Evolutionary conservation across 306 rosid genomes (phyloP).

Genomic region (Malus fusca): DNA sequence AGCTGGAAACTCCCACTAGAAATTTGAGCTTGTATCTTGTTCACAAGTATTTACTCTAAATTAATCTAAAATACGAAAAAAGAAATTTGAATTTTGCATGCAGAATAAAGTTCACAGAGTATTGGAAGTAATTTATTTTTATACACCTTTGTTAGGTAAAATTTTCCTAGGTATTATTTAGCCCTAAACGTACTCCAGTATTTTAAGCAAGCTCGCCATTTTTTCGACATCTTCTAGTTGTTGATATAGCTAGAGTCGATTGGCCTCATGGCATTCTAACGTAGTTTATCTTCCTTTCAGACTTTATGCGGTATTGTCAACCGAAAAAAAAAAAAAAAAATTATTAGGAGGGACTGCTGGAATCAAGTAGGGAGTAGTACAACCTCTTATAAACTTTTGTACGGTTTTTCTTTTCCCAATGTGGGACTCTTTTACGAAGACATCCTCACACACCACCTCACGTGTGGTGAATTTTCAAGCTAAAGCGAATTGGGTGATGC

Average conservation of each 20-base stretch:
- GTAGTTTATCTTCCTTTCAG: not conserved
- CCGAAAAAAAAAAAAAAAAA: not conserved
- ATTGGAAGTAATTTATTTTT: not conserved
- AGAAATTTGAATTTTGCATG: too few species aligned
- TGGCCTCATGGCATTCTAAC: not conserved
- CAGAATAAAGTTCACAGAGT: too few species aligned
- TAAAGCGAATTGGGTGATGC: too few species aligned
- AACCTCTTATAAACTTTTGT: too few species aligned
- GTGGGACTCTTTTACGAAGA: too few species aligned
- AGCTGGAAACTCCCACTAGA: not conserved
- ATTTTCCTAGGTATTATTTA: not conserved
- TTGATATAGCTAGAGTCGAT: not conserved
- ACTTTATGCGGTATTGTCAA: not conserved
- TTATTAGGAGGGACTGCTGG: not conserved
- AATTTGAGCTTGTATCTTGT: not conserved
- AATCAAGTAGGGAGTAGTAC: not conserved
- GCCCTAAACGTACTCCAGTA: not conserved
- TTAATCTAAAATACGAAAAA: too few species aligned
- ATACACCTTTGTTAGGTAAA: not conserved
- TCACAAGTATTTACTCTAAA: not conserved
- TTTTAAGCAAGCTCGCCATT: too few species aligned
- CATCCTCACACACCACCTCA: too few species aligned
- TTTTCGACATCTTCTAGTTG: not conserved
- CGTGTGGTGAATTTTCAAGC: too few species aligned
- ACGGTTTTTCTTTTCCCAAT: too few species aligned